phyloP scores from a whole-genome alignment of 345 rosid species.

The Aethionema arabicum region DNA sequence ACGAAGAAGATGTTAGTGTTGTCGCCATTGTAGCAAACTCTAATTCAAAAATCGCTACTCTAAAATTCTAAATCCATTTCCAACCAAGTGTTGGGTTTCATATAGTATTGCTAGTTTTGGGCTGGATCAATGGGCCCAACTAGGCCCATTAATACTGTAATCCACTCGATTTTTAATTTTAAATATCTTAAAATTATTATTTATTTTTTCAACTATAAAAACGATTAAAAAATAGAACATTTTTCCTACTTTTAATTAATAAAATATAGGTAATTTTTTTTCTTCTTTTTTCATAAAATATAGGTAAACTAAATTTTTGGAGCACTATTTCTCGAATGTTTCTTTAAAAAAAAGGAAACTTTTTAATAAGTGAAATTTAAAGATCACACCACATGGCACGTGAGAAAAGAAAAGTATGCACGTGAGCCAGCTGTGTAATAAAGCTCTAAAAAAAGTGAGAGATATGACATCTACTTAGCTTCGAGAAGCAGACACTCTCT shows the following conservation, averaged over 20 bases:
- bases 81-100: background rate
- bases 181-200: too few species aligned
- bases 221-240: too few species aligned
- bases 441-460: slow-evolving; percentile 22
- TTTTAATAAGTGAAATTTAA: slow-evolving; percentile 19
- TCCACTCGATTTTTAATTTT: too few species aligned
- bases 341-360: background rate
- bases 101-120: background rate
- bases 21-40: slow-evolving; percentile 26
- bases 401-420: slow-evolving; percentile 31
- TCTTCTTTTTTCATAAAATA: too few species aligned
- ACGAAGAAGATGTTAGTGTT: slow-evolving; percentile 25
- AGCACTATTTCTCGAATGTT: background rate
- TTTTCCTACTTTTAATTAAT: too few species aligned
- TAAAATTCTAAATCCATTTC: background rate
- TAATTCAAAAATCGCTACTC: background rate
- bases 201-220: too few species aligned
- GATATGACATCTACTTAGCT: slow-evolving; percentile 30
- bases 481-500: slow-evolving; percentile 31
- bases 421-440: slow-evolving; percentile 38
- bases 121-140: background rate
- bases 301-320: too few species aligned
- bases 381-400: slow-evolving; percentile 32
- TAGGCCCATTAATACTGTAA: slow-evolving; percentile 15
- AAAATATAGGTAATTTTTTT: too few species aligned